These are phyloP conservation scores for Musa itinerans DNA, from an alignment of 176 grass and related monocot genomes.

Conservation along the genomic window DNA sequence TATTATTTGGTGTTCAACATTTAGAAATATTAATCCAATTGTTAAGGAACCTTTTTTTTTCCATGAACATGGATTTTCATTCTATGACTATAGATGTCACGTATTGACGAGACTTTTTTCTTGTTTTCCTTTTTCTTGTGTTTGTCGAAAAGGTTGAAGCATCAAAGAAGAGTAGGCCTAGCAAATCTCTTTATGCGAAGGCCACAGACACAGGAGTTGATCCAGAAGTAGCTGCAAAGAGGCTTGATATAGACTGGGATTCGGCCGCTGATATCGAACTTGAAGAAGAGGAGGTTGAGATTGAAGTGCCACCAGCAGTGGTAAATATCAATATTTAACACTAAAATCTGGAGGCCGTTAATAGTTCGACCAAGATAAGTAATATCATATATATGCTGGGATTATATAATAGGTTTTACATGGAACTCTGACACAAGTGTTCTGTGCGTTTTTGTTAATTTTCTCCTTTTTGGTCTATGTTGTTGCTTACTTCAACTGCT, in stretches of 20 bases:
- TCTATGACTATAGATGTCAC: background rate
- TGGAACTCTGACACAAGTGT: too few species aligned
- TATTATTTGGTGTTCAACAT: too few species aligned
- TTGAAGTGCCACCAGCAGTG: constrained; percentile 74
- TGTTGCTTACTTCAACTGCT: background rate
- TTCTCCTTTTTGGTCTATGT: constrained; percentile 7
- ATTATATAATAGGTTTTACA: background rate
- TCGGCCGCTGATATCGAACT: constrained; percentile 71
- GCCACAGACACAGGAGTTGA: constrained; percentile 88
- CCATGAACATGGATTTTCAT: background rate
- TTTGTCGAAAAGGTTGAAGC: constrained; percentile 44
- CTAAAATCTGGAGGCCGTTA: too few species aligned
- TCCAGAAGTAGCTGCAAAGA: constrained; percentile 67
- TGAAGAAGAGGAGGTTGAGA: constrained; percentile 39
- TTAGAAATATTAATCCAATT: background rate
- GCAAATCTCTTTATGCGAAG: constrained; percentile 80
- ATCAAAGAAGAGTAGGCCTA: constrained; percentile 47
- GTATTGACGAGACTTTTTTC: background rate
- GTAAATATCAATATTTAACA: constrained; percentile 25
- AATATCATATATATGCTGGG: background rate
- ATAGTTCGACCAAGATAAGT: too few species aligned
- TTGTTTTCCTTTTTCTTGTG: background rate
- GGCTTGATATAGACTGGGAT: constrained; percentile 86
- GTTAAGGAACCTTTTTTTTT: background rate
- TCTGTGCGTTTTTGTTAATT: background rate